Percentiles rank a stretch among this genome's conserved stretches.
These are phyloP conservation scores for Neophaeococcomyces aloes DNA, from an alignment of 2,329 filamentous ascomycete species.

Conservation along the genomic window DNA sequence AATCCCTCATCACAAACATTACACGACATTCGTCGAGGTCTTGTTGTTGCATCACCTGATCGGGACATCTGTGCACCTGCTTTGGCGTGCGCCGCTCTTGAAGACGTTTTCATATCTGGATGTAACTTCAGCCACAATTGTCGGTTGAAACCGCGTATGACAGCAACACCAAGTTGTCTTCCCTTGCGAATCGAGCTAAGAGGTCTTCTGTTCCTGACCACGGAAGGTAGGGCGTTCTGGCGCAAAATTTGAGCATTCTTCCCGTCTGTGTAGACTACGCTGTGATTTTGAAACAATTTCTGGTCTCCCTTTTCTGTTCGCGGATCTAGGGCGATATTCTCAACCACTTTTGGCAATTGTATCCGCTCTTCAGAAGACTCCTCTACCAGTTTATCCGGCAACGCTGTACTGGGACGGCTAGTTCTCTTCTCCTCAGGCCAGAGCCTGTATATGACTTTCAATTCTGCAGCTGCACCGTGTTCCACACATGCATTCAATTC, in stretches of 20 bases:
- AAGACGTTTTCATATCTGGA: constrained; percentile 35
- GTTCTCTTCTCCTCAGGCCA: constrained; percentile 50
- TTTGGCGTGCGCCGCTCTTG: constrained; percentile 33
- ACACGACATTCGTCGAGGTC: constrained; percentile 30
- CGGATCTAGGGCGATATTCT: constrained; percentile 18
- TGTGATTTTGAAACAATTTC: constrained; percentile 60
- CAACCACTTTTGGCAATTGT: constrained; percentile 9
- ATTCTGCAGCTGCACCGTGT: constrained; percentile 78
- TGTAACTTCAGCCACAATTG: constrained; percentile 65
- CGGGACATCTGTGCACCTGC: constrained; percentile 20
- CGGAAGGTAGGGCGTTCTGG: constrained; percentile 72
- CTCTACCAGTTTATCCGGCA: constrained; percentile 26
- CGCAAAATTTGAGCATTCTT: constrained; percentile 74
- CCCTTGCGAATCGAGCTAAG: constrained; percentile 77
- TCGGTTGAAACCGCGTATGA: constrained; percentile 82
- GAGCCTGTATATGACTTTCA: constrained; percentile 74
- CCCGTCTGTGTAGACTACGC: constrained; percentile 76
- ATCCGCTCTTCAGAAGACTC: constrained; percentile 18
- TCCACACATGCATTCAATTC: constrained; percentile 84
- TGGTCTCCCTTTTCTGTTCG: constrained; percentile 17
- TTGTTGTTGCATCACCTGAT: constrained; percentile 20
- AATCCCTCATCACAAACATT: constrained; percentile 52
- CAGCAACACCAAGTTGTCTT: constrained; percentile 67
- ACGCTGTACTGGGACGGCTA: constrained; percentile 29
- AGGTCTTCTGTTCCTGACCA: constrained; percentile 71